Evolutionary conservation across 495 filamentous ascomycete genomes (phyloP).

Genomic region (Neurospora sp.): DNA sequence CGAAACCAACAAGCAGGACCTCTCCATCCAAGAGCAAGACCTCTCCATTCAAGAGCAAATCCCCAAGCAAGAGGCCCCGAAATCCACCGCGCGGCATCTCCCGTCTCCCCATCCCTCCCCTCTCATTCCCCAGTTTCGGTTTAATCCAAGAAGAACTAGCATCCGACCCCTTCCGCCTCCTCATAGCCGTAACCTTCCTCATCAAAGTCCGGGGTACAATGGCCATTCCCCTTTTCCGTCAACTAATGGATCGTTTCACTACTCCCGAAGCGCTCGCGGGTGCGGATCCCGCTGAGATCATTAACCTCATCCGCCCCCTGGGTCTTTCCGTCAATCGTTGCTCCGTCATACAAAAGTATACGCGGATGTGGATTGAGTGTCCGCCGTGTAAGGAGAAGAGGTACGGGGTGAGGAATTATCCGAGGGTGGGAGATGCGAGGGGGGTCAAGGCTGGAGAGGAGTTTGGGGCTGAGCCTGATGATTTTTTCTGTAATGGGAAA

Average conservation of each 20-base stretch:
- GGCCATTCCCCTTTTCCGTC: constrained; percentile 69
- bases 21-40: background rate
- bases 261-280: constrained; percentile 53
- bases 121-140: constrained; percentile 55
- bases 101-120: constrained; percentile 60
- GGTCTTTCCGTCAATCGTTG: constrained; percentile 55
- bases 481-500: background rate
- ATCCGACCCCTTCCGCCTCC: constrained; percentile 56
- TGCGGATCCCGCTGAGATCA: constrained; percentile 48
- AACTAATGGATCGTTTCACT: constrained; percentile 58
- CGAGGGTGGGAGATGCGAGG: constrained; percentile 41
- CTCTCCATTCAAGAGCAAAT: background rate
- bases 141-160: constrained; percentile 76
- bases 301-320: constrained; percentile 56
- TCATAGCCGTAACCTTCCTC: constrained; percentile 72
- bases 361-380: constrained; percentile 55
- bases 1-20: background rate
- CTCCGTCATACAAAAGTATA: constrained; percentile 49
- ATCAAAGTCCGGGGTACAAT: constrained; percentile 66
- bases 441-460: constrained; percentile 44
- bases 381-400: constrained; percentile 51
- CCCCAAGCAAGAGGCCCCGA: constrained; percentile 11
- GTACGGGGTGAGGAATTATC: constrained; percentile 64
- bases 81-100: constrained; percentile 41
- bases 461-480: constrained; percentile 17